phyloP scores from a whole-genome alignment of 345 rosid genomes.

The Gossypium australe region DNA sequence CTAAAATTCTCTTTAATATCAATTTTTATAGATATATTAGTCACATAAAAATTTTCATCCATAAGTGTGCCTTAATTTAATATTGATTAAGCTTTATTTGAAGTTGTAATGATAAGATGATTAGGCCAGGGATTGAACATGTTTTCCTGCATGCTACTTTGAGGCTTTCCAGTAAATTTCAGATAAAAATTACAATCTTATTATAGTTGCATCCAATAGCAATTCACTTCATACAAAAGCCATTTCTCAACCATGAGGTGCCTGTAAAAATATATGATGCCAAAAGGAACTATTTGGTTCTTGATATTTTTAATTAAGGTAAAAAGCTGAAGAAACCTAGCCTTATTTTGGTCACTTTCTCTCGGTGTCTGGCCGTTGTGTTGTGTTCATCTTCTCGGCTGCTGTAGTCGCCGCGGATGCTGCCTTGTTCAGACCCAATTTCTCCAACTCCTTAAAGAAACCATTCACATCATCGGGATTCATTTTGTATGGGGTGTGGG shows the following conservation, averaged over 20 bases:
- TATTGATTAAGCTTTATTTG: not conserved
- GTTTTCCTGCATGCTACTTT: not conserved
- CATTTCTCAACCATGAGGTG: not conserved
- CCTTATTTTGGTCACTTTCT: not conserved
- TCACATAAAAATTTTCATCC: no score
- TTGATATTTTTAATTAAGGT: not conserved
- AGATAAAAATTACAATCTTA: not conserved
- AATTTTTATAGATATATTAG: no score
- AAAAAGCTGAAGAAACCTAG: not conserved
- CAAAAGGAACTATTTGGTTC: not conserved
- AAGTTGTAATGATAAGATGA: not conserved
- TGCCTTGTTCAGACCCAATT: slow-evolving; percentile 64
- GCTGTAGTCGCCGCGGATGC: slow-evolving; percentile 64
- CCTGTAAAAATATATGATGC: not conserved
- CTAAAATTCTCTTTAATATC: no score
- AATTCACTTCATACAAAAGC: not conserved
- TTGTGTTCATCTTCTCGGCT: slow-evolving; percentile 37
- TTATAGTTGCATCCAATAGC: not conserved
- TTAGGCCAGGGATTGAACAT: not conserved
- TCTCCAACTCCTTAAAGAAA: slow-evolving; percentile 60
- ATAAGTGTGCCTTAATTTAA: no score
- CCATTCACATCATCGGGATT: slow-evolving; percentile 45
- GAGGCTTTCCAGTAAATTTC: not conserved
- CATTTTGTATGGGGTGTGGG: slow-evolving; percentile 31
- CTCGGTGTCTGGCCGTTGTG: not conserved